Percentiles rank a stretch among this genome's conserved stretches.
These are phyloP conservation scores for Fallopia convolvulus DNA, from an alignment of 148 eudicot species.

Conservation along the genomic window DNA sequence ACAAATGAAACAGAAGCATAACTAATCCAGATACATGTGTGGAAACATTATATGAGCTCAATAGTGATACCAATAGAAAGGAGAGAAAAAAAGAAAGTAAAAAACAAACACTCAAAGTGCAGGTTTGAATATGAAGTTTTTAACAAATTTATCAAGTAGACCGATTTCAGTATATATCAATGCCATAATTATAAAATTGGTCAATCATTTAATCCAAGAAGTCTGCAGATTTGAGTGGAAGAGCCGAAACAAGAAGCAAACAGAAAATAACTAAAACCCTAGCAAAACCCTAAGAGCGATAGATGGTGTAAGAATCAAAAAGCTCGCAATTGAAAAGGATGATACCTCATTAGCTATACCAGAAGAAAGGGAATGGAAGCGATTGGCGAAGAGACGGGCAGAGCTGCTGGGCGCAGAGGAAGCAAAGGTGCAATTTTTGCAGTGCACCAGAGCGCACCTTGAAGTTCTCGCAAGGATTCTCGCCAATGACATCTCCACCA, in stretches of 20 bases:
- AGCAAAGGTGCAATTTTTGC: slow-evolving; percentile 24
- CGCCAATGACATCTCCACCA: slow-evolving; percentile 36
- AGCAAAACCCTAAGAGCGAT: slow-evolving; percentile 25
- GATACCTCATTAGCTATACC: slow-evolving; percentile 35
- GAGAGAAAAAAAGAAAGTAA: neutral
- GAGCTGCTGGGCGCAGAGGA: slow-evolving; percentile 17
- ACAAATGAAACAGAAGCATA: neutral
- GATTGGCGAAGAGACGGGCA: slow-evolving; percentile 20
- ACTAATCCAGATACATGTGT: neutral
- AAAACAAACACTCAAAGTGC: neutral
- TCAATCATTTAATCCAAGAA: neutral
- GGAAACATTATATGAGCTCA: neutral
- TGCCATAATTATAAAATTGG: neutral
- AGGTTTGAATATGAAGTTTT: neutral
- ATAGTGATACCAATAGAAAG: neutral
- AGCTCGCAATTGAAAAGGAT: neutral
- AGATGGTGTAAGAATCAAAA: neutral
- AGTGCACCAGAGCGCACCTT: slow-evolving; percentile 28
- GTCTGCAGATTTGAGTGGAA: neutral
- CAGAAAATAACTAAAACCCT: slow-evolving; percentile 27
- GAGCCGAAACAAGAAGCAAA: neutral
- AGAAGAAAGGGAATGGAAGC: slow-evolving; percentile 27
- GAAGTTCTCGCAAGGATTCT: slow-evolving; percentile 43
- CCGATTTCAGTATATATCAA: neutral
- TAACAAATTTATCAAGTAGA: neutral